Conservation (phyloP, 2,329 filamentous ascomycete genomes). For the Hymenoscyphus occultus region DNA sequence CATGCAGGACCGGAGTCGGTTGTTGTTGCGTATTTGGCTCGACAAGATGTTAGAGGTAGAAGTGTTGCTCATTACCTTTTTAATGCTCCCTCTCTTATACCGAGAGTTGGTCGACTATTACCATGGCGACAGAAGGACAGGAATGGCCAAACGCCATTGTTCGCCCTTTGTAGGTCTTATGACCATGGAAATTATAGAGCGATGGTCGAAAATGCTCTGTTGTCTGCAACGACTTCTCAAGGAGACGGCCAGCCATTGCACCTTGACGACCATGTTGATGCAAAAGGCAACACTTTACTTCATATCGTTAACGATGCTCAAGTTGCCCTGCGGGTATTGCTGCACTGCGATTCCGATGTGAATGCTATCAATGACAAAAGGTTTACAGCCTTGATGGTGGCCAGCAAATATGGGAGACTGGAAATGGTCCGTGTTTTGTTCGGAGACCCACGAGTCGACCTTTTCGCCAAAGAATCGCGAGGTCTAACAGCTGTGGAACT, state of each 20-base stretch:
- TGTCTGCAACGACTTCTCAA: constrained; percentile 71
- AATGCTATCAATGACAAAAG: constrained; percentile 94
- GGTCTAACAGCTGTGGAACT: constrained; percentile 93
- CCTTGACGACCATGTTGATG: constrained; percentile 87
- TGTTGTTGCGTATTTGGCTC: constrained; percentile 65
- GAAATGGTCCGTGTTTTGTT: constrained; percentile 90
- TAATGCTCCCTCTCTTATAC: constrained; percentile 79
- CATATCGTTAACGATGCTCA: constrained; percentile 89
- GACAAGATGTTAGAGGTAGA: constrained; percentile 80
- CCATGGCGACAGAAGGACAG: constrained; percentile 91
- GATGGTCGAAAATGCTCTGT: constrained; percentile 83
- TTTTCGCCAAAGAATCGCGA: constrained; percentile 77
- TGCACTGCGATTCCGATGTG: constrained; percentile 87
- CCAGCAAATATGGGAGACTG: constrained; percentile 94
- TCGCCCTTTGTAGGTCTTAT: constrained; percentile 92
- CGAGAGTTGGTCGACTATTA: constrained; percentile 70
- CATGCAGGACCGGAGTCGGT: constrained; percentile 52
- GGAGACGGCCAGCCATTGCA: constrained; percentile 77
- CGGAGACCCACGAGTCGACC: constrained; percentile 80
- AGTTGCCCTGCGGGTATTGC: constrained; percentile 71
- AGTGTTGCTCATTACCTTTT: constrained; percentile 96
- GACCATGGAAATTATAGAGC: constrained; percentile 81
- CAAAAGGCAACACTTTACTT: constrained; percentile 90
- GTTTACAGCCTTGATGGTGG: constrained; percentile 96
- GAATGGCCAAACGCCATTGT: constrained; percentile 96